phyloP scores from a whole-genome alignment of 768 basidiomycete genomes.

The Termitomyces sp. region DNA sequence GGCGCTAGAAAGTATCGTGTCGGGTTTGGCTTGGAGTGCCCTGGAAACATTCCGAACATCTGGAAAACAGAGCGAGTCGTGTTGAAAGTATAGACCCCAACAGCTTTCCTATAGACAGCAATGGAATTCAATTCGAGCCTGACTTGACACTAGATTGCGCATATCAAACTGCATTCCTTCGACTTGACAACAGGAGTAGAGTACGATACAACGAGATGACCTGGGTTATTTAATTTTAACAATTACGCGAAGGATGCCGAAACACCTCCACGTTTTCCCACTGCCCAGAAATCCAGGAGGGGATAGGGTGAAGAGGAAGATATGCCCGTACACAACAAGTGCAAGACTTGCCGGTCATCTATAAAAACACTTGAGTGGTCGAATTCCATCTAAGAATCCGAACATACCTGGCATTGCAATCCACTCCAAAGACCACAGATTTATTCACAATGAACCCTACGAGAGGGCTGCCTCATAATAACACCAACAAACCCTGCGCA shows the following conservation, averaged over 20 bases:
- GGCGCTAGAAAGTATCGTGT: slow-evolving; percentile 56
- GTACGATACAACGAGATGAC: slow-evolving; percentile 2
- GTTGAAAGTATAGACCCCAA: not conserved
- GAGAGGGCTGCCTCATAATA: not conserved
- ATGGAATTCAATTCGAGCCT: not conserved
- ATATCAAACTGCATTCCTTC: slow-evolving; percentile 2
- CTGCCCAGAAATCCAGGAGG: not conserved
- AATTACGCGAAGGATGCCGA: not conserved
- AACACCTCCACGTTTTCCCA: not conserved
- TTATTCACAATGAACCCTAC: not conserved
- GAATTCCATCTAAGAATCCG: not conserved
- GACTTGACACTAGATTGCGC: not conserved
- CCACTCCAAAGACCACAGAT: not conserved
- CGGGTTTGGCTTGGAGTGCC: slow-evolving; percentile 57
- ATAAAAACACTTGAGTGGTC: not conserved
- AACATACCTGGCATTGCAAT: not conserved
- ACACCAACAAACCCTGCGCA: not conserved
- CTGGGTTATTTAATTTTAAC: slow-evolving; percentile 16
- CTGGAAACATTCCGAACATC: slow-evolving; percentile 41
- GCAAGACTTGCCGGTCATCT: not conserved
- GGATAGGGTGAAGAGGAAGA: not conserved
- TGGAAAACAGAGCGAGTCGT: not conserved
- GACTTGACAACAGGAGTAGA: slow-evolving; percentile 2
- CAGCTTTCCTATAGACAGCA: not conserved
- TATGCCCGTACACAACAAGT: not conserved